Base-by-base conservation (phyloP, 2,329 filamentous ascomycete genomes). In the Trichoderma oligosporum region DNA sequence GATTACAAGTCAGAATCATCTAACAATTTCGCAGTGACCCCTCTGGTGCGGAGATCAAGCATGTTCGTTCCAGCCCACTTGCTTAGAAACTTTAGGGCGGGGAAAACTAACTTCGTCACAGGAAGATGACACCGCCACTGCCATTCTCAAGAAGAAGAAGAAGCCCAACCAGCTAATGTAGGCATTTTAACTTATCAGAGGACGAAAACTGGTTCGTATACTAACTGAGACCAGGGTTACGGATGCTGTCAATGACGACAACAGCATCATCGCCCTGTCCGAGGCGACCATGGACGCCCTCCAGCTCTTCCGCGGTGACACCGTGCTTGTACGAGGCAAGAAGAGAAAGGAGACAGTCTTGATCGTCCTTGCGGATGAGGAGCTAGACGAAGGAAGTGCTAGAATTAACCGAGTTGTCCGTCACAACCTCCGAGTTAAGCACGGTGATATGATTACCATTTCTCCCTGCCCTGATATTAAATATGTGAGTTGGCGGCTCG, bases 81-180 rank as follows among this genome's bases (percentile, higher is more conserved):
- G 49, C 56, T 55, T 56, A 58, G 45, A 59, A 33, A 53, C 12
- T 41, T n/a, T 53, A 60, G 63, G 58, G 54, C 31, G 53, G 46
- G 53, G 53, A 59, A n/a, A 65, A 61, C 64, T 48, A 66, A 67
- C 71, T 74, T 60, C 29, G 39, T 42, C 62, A 59, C 69, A 95
- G 86, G 86, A 91, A 68, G 89, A 97, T 74, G 94, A 96, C 72
- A 91, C 87, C 61, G 85, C 94, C 53, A 99, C 94, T 44, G 94
- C 94, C 66, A 99, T 99, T 68, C 84, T 99, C 70, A 97, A 97
- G 82, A 97, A 97, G 84, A 99, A 99, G 88, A 99, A 99, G 92
- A 99, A 99, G 90, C 92, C 92, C 68, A 99, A 99, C 78, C 95
- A 93, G 71, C 78, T 99, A 74, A 96, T 99, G 91, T 96, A 82